These are phyloP conservation scores for Toxoplasma gondii DNA, from an alignment of 169 alveolate genomes.

Conservation along the genomic window DNA sequence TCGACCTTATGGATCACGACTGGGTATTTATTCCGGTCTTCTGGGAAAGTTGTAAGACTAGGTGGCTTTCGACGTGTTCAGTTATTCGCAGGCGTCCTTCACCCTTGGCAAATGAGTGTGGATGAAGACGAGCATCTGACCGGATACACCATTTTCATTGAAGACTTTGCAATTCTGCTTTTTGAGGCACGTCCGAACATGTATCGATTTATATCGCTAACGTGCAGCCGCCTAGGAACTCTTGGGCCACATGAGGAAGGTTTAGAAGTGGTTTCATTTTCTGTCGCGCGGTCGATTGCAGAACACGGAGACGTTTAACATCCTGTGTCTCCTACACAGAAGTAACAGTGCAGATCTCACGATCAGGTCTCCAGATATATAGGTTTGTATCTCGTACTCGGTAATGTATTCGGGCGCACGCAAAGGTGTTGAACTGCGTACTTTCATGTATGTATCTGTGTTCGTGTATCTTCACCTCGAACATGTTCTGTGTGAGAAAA, in stretches of 20 bases:
- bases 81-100: neutral
- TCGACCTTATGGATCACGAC: no score
- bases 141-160: neutral
- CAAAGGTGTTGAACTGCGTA: no score
- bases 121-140: conserved; percentile 5
- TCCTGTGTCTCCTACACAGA: no score
- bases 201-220: neutral
- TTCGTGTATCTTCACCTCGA: no score
- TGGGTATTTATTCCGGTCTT: neutral
- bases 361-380: no score
- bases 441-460: no score
- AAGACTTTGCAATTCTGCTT: neutral
- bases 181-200: neutral
- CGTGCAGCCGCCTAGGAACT: neutral
- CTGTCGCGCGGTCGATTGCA: no score
- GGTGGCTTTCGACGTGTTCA: neutral
- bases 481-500: no score
- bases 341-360: no score
- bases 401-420: no score
- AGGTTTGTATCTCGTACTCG: no score
- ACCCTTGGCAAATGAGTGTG: neutral
- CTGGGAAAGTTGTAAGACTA: neutral
- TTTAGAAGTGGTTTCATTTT: neutral
- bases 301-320: no score
- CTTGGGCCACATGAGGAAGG: neutral